Evolutionary conservation across 208 protist species (phyloP).

Genomic region (Wallacemonas collosoma): DNA sequence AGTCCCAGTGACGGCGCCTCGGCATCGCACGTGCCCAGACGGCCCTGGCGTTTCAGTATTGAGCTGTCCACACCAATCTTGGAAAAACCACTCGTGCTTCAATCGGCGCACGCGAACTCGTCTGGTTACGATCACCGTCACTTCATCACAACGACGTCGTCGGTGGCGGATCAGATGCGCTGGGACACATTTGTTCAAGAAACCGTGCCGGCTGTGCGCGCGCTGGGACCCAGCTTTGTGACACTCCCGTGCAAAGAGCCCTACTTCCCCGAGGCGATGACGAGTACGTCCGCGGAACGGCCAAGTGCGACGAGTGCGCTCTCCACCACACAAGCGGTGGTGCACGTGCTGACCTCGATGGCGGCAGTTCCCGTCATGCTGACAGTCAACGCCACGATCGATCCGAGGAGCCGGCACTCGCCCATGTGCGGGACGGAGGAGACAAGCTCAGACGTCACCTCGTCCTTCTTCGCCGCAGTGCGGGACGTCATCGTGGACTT

Average conservation of each 20-base stretch:
- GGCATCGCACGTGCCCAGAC: not conserved
- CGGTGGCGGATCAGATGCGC: not conserved
- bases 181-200: not conserved
- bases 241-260: slow-evolving; percentile 34
- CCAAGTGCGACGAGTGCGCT: not conserved
- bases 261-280: slow-evolving; percentile 19
- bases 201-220: not conserved
- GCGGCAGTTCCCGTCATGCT: slow-evolving; percentile 28
- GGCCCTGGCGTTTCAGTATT: slow-evolving; percentile 11
- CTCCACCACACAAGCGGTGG: slow-evolving; percentile 29
- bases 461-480: slow-evolving; percentile 9
- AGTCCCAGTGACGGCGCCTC: not conserved
- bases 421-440: not conserved
- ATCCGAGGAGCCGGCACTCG: slow-evolving; percentile 1
- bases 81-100: not conserved
- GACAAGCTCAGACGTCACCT: not conserved
- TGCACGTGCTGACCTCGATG: slow-evolving; percentile 10
- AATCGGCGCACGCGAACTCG: no score
- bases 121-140: no score
- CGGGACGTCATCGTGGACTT: slow-evolving; percentile 18
- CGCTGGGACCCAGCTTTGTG: slow-evolving; percentile 12
- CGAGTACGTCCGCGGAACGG: no score
- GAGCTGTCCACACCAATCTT: slow-evolving; percentile 11
- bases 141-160: not conserved
- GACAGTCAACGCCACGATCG: slow-evolving; percentile 29